A percentile compares a stretch with the other conserved stretches of the same genome.
phyloP scores from a whole-genome alignment of 768 basidiomycete species.

The Mycena belliarum region DNA sequence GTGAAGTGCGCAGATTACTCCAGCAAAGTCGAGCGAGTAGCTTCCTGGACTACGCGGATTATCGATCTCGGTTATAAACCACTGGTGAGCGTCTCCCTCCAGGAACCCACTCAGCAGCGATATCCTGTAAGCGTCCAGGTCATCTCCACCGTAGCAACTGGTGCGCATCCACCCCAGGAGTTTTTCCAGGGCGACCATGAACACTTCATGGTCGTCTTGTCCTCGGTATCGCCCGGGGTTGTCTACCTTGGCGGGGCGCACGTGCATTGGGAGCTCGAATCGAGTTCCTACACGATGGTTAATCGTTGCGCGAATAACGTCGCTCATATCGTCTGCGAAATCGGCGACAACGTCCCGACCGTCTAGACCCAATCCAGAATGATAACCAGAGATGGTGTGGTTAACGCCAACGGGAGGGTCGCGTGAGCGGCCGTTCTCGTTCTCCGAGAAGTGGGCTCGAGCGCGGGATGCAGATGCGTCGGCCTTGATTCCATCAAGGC shows the following conservation, averaged over 20 bases:
- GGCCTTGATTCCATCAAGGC: too few relatives aligned
- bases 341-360: background rate
- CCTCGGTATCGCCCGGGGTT: background rate
- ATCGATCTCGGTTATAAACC: background rate
- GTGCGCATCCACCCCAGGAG: background rate
- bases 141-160: background rate
- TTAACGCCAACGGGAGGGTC: too few relatives aligned
- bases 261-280: too few relatives aligned
- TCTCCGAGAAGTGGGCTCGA: too few relatives aligned
- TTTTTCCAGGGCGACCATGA: background rate
- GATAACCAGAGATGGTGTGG: background rate
- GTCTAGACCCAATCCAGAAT: background rate
- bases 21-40: background rate
- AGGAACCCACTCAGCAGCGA: background rate
- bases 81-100: background rate
- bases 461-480: too few relatives aligned
- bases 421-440: too few relatives aligned
- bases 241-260: background rate
- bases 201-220: constrained; percentile 1
- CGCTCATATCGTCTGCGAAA: background rate
- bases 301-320: too few relatives aligned
- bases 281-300: too few relatives aligned
- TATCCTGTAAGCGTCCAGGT: background rate
- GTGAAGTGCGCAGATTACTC: background rate
- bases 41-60: too few relatives aligned